These are phyloP conservation scores for Mycena venus DNA, from an alignment of 768 basidiomycete genomes.

Conservation along the genomic window DNA sequence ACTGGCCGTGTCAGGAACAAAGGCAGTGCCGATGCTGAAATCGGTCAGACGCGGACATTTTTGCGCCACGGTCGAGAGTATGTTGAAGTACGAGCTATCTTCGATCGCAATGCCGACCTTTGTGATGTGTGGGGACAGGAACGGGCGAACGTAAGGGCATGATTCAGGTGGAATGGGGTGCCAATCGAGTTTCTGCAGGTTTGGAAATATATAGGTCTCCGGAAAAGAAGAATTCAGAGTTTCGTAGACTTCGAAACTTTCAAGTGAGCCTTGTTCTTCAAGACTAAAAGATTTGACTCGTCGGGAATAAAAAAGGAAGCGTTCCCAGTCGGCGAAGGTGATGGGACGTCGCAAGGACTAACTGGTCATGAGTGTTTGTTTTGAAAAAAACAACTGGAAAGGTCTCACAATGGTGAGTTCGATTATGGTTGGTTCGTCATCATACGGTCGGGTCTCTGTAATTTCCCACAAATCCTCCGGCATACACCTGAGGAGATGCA, in stretches of 20 bases:
- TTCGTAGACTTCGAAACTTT: neutral
- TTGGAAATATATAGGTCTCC: neutral
- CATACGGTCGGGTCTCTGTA: neutral
- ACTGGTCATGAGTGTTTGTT: neutral
- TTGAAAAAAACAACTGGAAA: neutral
- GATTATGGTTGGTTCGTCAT: neutral
- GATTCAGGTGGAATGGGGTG: neutral
- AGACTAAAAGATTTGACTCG: constrained; percentile 1
- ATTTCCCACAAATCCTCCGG: neutral
- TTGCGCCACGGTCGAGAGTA: neutral
- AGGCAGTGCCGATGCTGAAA: neutral
- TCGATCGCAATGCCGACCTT: neutral
- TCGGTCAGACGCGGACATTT: neutral
- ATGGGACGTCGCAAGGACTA: neutral
- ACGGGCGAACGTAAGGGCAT: neutral
- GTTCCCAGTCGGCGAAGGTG: neutral
- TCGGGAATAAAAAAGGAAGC: neutral
- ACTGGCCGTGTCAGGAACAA: no score
- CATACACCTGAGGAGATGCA: neutral
- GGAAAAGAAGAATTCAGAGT: neutral
- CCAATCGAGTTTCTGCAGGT: neutral
- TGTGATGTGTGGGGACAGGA: neutral
- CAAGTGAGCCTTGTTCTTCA: neutral
- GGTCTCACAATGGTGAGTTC: neutral
- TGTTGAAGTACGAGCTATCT: neutral